A percentile compares a stretch with the other conserved stretches of the same genome.
phyloP scores from a whole-genome alignment of 345 rosid species.

The Murraya paniculata region DNA sequence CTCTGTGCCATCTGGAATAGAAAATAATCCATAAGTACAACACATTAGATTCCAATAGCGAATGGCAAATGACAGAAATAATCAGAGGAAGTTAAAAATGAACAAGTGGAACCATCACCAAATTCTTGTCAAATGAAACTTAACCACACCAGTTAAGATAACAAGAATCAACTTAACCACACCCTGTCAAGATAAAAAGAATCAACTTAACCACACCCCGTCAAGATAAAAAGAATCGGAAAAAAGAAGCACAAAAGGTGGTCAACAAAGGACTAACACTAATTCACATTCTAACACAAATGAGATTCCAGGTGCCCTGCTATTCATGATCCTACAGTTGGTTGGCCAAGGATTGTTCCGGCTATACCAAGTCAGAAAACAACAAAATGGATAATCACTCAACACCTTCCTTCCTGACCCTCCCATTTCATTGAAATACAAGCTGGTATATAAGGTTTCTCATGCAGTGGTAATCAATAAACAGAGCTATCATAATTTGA shows the following conservation, averaged over 20 bases:
- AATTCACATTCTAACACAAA: background rate
- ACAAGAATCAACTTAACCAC: background rate
- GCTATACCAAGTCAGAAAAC: background rate
- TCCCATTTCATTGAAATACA: background rate
- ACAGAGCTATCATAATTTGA: background rate
- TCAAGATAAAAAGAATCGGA: too few species aligned
- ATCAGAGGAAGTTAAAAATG: background rate
- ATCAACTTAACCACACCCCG: background rate
- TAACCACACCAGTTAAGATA: background rate
- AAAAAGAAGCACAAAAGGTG: background rate
- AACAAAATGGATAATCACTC: background rate
- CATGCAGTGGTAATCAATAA: background rate
- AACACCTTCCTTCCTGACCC: background rate
- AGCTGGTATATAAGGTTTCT: background rate
- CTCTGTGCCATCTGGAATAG: slow-evolving; percentile 54
- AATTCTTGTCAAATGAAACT: background rate
- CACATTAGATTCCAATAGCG: background rate
- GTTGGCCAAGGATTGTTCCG: background rate
- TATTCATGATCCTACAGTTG: background rate
- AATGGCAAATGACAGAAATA: background rate
- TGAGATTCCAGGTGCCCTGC: background rate
- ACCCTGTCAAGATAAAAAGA: too few species aligned
- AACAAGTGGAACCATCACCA: background rate
- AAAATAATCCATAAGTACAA: background rate
- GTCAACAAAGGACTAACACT: background rate